Base-by-base conservation (phyloP, 2,329 filamentous ascomycete species). In the Sporothrix phasma region DNA sequence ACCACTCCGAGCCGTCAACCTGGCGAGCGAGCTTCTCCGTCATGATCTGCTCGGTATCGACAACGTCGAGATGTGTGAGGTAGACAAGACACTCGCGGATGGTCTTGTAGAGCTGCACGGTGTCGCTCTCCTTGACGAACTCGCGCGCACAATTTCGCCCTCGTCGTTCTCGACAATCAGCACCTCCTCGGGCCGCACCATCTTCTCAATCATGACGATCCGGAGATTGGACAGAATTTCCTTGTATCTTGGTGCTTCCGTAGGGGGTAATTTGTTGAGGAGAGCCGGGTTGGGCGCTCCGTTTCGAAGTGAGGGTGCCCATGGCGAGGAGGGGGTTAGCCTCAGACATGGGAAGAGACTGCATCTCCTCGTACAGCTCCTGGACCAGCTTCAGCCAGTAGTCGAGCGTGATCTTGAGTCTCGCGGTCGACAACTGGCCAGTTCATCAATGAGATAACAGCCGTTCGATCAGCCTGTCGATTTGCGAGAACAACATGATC, bases 371-470 rank as follows among this genome's bases (percentile, higher is more conserved):
- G 74, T 97, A 99, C 24, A 99, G 84, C 76, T 97, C 94, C 72
- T 96, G 93, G 6, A 99, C 95, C 60, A 97, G 83, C 77, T 97
- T 97, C 43, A 95, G 94, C 94, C 94, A 99, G 79, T 99, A 99
- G 75, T 99, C 95, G 67, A 99, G 81, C 74, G 90, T 96, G 72
- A 99, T 99, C 82, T 99, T 99, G 85, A 99, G 99, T 96, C 75
- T 99, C 94, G 63, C 94, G 88, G 73, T 99, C 95, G 70, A 99
- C 94, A 69, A 99, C n/a, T n/a, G n/a, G n/a, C n/a, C n/a, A 3
- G 22, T 99, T 99, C 77, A 97, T 99, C 83, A 97, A 97, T 81
- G 94, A 99, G n/a, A n/a, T n/a, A n/a, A n/a, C n/a, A n/a, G 92
- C 81, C n/a, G n/a, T n/a, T n/a, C n/a, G n/a, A n/a, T n/a, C 70